phyloP scores from a whole-genome alignment of 2,329 filamentous ascomycete species.

The Talaromyces piceae region DNA sequence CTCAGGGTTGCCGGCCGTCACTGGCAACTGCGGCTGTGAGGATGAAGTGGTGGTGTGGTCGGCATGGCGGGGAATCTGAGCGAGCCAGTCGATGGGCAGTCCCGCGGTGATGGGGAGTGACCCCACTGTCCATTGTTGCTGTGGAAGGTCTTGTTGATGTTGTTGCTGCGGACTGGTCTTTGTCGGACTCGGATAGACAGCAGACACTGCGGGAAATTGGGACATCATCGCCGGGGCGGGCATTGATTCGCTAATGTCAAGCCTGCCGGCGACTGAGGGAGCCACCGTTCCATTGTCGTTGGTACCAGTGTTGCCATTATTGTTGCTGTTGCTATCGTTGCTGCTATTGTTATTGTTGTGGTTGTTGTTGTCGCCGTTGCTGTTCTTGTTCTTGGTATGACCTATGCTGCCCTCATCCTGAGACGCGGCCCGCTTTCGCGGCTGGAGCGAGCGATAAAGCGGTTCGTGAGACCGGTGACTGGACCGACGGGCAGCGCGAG shows the following conservation, averaged over 20 bases:
- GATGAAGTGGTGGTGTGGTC: background rate
- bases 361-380: background rate
- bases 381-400: background rate
- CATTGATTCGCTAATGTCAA: background rate
- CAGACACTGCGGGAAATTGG: background rate
- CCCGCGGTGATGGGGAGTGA: background rate
- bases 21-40: background rate
- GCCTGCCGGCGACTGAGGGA: background rate
- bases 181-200: background rate
- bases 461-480: background rate
- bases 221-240: background rate
- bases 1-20: background rate
- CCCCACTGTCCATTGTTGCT: background rate
- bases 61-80: background rate
- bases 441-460: background rate
- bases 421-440: background rate
- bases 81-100: background rate
- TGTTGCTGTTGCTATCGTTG: background rate
- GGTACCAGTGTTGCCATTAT: background rate
- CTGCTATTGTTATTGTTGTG: background rate
- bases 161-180: background rate
- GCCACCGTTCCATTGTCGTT: background rate
- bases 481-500: background rate
- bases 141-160: too few relatives aligned
- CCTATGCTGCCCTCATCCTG: background rate